A percentile compares a stretch with the other conserved stretches of the same genome.
These are phyloP conservation scores for Beauveria bassiana DNA, from an alignment of 2,329 filamentous ascomycete genomes.

Conservation along the genomic window DNA sequence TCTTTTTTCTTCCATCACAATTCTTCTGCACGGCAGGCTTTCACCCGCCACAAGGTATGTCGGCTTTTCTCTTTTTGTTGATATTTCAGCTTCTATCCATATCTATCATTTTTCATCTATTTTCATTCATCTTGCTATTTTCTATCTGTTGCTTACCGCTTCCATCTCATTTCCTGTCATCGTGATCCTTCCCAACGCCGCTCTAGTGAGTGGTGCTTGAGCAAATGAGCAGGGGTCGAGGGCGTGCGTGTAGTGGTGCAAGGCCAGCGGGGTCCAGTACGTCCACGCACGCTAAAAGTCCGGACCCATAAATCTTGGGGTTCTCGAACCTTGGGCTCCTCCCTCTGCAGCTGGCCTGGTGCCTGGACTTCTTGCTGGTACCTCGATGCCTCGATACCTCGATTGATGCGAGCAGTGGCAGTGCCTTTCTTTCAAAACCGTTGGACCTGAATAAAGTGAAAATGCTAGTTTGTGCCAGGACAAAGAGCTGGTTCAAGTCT, in stretches of 20 bases:
- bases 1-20: neutral
- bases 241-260: conserved; percentile 1
- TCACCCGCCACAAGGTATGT: neutral
- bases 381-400: no score
- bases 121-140: neutral
- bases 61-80: neutral
- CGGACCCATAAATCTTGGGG: conserved; percentile 10
- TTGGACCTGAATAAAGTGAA: no score
- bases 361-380: neutral
- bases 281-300: conserved; percentile 5
- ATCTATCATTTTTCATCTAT: neutral
- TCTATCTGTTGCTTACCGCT: neutral
- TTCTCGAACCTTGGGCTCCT: conserved; percentile 10
- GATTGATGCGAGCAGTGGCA: no score
- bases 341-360: neutral
- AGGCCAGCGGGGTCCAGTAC: neutral
- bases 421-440: no score
- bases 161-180: neutral
- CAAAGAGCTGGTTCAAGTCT: no score
- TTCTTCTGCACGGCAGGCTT: neutral
- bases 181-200: neutral
- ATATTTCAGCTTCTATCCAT: neutral
- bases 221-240: neutral
- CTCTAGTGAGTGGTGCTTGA: neutral
- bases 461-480: no score